Conservation (phyloP, 2,329 filamentous ascomycete species). For the Pezicula neosporulosa region DNA sequence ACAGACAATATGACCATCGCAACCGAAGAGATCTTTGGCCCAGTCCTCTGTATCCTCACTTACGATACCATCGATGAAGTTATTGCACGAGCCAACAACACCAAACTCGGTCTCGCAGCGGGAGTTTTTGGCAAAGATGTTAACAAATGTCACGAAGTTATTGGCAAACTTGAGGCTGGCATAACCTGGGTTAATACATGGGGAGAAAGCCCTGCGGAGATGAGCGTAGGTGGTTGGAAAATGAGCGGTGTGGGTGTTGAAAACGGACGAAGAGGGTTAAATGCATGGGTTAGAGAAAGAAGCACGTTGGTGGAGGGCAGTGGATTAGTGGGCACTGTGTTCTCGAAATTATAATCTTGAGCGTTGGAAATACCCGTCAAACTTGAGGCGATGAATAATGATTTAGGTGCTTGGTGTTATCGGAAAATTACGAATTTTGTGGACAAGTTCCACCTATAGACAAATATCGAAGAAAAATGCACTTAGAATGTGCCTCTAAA, state of each 20-base stretch:
- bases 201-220: slow-evolving; percentile 89
- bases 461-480: too few species aligned
- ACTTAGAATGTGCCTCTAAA: too few species aligned
- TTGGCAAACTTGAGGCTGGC: slow-evolving; percentile 71
- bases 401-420: background rate
- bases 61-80: slow-evolving; percentile 70
- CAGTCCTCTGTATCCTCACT: slow-evolving; percentile 76
- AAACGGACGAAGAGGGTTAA: slow-evolving; percentile 76
- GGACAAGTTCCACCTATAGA: background rate
- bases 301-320: slow-evolving; percentile 80
- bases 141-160: slow-evolving; percentile 67
- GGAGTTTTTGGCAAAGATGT: slow-evolving; percentile 79
- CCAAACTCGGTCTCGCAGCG: slow-evolving; percentile 74
- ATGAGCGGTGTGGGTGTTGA: slow-evolving; percentile 83
- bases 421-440: background rate
- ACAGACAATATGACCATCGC: slow-evolving; percentile 78
- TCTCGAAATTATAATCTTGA: slow-evolving; percentile 50
- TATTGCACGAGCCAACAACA: slow-evolving; percentile 70
- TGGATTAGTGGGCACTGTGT: slow-evolving; percentile 67
- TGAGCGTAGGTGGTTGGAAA: slow-evolving; percentile 92
- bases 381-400: slow-evolving; percentile 20
- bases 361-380: slow-evolving; percentile 1
- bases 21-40: slow-evolving; percentile 83
- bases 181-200: slow-evolving; percentile 94
- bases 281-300: slow-evolving; percentile 83